phyloP scores from a whole-genome alignment of 129 eudicot species.

The Lactuca sativa region DNA sequence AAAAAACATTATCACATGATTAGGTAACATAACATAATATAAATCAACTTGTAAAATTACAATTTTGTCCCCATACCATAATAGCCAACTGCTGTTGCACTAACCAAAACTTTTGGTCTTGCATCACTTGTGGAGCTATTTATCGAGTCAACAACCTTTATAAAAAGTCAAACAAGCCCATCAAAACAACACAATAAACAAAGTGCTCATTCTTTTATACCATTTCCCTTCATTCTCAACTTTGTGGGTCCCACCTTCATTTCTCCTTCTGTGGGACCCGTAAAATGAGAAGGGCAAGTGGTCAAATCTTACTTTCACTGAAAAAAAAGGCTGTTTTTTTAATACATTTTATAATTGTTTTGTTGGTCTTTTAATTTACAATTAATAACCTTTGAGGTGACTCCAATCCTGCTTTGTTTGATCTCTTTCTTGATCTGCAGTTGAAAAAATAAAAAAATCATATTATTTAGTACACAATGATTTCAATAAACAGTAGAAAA shows the following conservation, averaged over 20 bases:
- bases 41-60: neutral
- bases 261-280: neutral
- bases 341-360: too few species aligned
- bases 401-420: slow-evolving; percentile 84
- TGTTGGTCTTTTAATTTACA: neutral
- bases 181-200: slow-evolving; percentile 9
- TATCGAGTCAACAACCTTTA: slow-evolving; percentile 83
- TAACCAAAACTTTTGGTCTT: slow-evolving; percentile 78
- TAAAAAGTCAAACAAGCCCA: slow-evolving; percentile 4
- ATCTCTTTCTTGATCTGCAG: slow-evolving; percentile 93
- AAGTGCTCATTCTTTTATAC: neutral
- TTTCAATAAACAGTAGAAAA: too few species aligned
- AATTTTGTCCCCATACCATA: slow-evolving; percentile 52
- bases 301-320: neutral
- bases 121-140: slow-evolving; percentile 55
- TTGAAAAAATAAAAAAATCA: neutral
- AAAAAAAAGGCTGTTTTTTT: too few species aligned
- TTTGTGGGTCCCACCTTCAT: neutral
- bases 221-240: neutral
- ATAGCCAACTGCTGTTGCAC: slow-evolving; percentile 98
- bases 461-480: slow-evolving; percentile 2
- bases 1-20: neutral
- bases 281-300: neutral
- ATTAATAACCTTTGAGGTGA: slow-evolving; percentile 77
- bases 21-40: neutral